These are phyloP conservation scores for Backusella australiensis DNA, from an alignment of 192 early-diverging fungal genomes.

Conservation along the genomic window DNA sequence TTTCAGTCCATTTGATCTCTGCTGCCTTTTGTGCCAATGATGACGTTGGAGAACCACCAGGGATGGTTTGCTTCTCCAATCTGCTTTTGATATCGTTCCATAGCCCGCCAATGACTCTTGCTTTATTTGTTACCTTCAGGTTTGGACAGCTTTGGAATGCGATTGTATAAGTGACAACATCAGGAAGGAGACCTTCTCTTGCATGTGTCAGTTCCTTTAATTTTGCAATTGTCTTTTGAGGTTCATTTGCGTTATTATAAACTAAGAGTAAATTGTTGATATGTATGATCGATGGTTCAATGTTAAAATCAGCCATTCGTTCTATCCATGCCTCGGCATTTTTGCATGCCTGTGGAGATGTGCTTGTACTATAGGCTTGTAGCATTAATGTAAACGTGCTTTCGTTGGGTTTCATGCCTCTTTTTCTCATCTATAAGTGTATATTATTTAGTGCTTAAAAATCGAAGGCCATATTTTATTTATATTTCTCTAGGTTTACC, in stretches of 20 bases:
- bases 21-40: not conserved
- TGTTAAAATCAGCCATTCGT: not conserved
- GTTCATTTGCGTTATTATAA: not conserved
- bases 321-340: slow-evolving; percentile 6
- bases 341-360: not conserved
- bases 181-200: not conserved
- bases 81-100: not conserved
- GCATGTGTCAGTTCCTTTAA: not conserved
- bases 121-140: not conserved
- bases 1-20: not conserved
- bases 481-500: not conserved
- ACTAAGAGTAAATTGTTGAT: slow-evolving; percentile 2
- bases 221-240: not conserved
- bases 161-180: not conserved
- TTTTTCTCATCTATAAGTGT: slow-evolving; percentile 8
- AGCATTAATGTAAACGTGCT: slow-evolving; percentile 6
- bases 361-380: slow-evolving; percentile 1
- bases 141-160: slow-evolving; percentile 6
- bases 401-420: slow-evolving; percentile 8
- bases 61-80: not conserved
- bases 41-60: not conserved
- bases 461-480: not conserved
- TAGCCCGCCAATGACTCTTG: not conserved
- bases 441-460: not conserved
- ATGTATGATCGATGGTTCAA: slow-evolving; percentile 2